Evolutionary conservation across 768 basidiomycete species (phyloP).

Genomic region (Phylloporus rhodoxanthus): DNA sequence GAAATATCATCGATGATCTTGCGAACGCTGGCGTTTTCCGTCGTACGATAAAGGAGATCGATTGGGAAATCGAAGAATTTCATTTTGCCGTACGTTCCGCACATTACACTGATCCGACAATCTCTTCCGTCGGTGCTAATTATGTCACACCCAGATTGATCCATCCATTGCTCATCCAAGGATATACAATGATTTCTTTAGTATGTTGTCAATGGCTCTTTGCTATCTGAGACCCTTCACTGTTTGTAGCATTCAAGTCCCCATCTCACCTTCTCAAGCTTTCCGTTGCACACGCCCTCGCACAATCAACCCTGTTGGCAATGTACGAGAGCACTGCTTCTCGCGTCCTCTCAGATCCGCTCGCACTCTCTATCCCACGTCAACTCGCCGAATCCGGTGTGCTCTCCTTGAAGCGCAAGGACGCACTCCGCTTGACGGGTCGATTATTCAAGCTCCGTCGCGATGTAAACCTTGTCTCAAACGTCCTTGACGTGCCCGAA

Average conservation of each 20-base stretch:
- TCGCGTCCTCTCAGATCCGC: conserved; percentile 69
- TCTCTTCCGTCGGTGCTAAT: neutral
- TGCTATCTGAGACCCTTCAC: neutral
- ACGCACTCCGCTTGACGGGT: conserved; percentile 84
- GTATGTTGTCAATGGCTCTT: conserved; percentile 41
- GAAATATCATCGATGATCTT: conserved; percentile 78
- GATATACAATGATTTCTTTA: conserved; percentile 96
- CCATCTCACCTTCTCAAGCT: conserved; percentile 86
- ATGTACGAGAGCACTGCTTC: conserved; percentile 79
- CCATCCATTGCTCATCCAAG: conserved; percentile 77
- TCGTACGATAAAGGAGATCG: conserved; percentile 52
- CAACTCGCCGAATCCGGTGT: conserved; percentile 76
- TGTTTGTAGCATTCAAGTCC: conserved; percentile 72
- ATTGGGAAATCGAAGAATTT: conserved; percentile 92
- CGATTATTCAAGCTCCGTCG: conserved; percentile 80
- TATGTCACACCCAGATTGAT: conserved; percentile 54
- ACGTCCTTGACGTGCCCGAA: conserved; percentile 90
- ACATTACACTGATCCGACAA: neutral
- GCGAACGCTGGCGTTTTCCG: conserved; percentile 64
- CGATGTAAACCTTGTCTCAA: conserved; percentile 87
- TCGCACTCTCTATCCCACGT: conserved; percentile 74
- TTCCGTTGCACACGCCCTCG: conserved; percentile 91
- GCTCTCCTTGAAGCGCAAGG: conserved; percentile 67
- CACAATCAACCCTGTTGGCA: conserved; percentile 88
- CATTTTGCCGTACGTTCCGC: conserved; percentile 63